Base-by-base conservation (phyloP, 164 flowering plant species). In the Liriodendron chinense region DNA sequence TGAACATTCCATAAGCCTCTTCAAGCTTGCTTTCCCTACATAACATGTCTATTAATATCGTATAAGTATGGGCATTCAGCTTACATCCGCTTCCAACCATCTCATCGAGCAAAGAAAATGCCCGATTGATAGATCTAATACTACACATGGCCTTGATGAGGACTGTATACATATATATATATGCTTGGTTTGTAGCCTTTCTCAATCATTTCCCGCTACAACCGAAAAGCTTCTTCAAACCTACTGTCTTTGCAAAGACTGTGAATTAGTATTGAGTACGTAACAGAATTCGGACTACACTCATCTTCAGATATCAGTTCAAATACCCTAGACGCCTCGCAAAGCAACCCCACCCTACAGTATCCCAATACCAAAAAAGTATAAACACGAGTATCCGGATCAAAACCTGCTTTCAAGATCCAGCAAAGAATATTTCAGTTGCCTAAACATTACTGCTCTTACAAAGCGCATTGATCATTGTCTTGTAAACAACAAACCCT, bases 31-130 rank as follows among this genome's bases (percentile, higher is more conserved):
- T 75, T 67, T 53, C 75, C 70, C 75, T 74, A 65, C 84, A 84
- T 20, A 82, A 74, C 25, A 67, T 48, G 72, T 82, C 82, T 28
- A 84, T 78, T 48, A 84, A 71, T n/a, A 78, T 65, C 1, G 84
- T 84, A 34, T 82, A 84, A 65, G 86, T 82, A 7, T 80, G 77
- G 65, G 72, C 62, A 74, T 80, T 78, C 0, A 83, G 85, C 62
- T 76, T 77, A 21, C 78, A 78, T 21, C 79, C 83, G 22, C 65
- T 70, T 16, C 47, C 68, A 8, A 70, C 43, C 84, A 82, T 82
- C 70, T 82, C 84, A 78, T 78, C 77, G 20, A 80, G 23, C 80
- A 82, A 75, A 53, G 66, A 26, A 20, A 82, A 66, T 26, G 86
- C 84, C 57, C 74, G 68, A 61, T 72, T 74, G 50, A 67, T 78